phyloP scores from a whole-genome alignment of 805 yeast genomes.

The Lipomyces kockii region DNA sequence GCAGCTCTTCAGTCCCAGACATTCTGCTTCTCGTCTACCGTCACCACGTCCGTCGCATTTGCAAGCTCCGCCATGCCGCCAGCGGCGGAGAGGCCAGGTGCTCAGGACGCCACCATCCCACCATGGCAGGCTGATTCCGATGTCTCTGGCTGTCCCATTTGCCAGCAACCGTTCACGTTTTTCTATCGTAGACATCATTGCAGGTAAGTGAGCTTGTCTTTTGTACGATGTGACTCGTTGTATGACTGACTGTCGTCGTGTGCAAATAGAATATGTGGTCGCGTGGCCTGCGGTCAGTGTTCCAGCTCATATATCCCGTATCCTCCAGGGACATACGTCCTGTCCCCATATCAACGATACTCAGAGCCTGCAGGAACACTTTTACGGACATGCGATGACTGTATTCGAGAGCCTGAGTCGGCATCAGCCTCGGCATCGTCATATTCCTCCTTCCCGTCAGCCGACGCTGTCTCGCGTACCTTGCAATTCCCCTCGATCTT shows the following conservation, averaged over 20 bases:
- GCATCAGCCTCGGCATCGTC: conserved; percentile 54
- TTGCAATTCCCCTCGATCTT: conserved; percentile 14
- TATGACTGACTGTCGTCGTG: conserved; percentile 25
- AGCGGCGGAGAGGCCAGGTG: conserved; percentile 12
- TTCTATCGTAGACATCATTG: conserved; percentile 83
- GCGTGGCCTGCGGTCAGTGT: conserved; percentile 74
- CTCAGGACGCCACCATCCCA: conserved; percentile 17
- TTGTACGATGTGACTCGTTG: not conserved
- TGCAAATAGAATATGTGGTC: conserved; percentile 62
- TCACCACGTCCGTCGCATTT: conserved; percentile 15
- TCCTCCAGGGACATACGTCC: conserved; percentile 61
- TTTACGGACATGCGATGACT: conserved; percentile 76
- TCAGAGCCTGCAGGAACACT: conserved; percentile 58
- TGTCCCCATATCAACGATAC: conserved; percentile 56
- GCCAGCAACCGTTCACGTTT: conserved; percentile 58
- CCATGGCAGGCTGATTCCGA: conserved; percentile 74
- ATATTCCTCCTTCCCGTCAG: conserved; percentile 22
- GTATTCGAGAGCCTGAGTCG: conserved; percentile 66
- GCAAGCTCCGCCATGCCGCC: conserved; percentile 9
- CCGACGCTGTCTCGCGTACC: conserved; percentile 10
- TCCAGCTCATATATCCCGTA: conserved; percentile 59
- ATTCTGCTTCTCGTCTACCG: not conserved
- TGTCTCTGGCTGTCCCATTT: conserved; percentile 58
- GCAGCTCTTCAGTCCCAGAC: not conserved
- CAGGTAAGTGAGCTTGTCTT: conserved; percentile 47